Base-by-base conservation (phyloP, 257 asterid species). In the Oldenlandia corymbosa region DNA sequence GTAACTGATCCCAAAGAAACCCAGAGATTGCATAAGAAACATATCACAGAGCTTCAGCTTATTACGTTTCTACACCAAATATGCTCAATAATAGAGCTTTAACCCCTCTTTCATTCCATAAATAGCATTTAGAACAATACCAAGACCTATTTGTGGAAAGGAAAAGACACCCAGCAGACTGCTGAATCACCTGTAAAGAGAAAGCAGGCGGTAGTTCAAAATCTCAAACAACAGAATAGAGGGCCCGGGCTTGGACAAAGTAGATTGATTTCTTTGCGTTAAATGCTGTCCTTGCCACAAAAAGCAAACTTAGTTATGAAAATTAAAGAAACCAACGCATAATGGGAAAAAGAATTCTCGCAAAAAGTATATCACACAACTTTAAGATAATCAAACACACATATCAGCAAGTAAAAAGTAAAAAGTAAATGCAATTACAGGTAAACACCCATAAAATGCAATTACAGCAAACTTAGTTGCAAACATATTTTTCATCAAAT, bases 181-280 rank as follows among this genome's bases (percentile, higher is more conserved):
- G 52, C 53, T 48, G 55, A 51, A 24, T 72, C 57, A 88, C 99
- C 99, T 90, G 92, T 92, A 92, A 30, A 92, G 83, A 23, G 96
- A 81, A 81, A 92, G 97, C 77, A 92, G 79, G 57, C 99, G 99
- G 65, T 85, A 92, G 83, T 92, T 92, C 71, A 92, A 74, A 75
- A 92, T 84, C 78, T 92, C 99, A 80, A 92, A 90, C 72, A 92
- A 82, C 86, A 92, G 80, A 71, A 89, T 67, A 51, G 85, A 76
- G 68, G 91, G 87, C 72, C 94, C 94, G 66, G 97, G 94, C 83
- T 83, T 92, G 78, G 81, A 80, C 71, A 83, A 76, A 55, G 84
- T 79, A 69, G 84, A 64, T 67, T 78, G 94, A 74, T 82, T 89
- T 74, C 91, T 89, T 81, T 86, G 97, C 17, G 95, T 76, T 79